phyloP scores from a whole-genome alignment of 78 protist species.

The Dictyostelium citrinum region DNA sequence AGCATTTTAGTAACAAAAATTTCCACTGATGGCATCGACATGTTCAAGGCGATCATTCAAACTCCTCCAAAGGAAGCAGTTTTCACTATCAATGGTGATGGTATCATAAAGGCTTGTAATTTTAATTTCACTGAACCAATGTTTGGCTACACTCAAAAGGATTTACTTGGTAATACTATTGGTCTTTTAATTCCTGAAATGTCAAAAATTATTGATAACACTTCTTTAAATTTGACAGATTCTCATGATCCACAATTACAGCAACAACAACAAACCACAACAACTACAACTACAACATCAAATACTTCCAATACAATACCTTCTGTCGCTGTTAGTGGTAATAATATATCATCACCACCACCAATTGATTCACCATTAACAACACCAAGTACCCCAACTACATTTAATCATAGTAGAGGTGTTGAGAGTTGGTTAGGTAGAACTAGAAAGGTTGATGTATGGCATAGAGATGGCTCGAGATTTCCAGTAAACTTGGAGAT shows the following conservation, averaged over 20 bases:
- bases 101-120: slow-evolving; percentile 48
- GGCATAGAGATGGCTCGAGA: slow-evolving; percentile 61
- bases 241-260: background rate
- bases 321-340: background rate
- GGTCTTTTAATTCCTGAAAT: slow-evolving; percentile 43
- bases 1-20: slow-evolving; percentile 22
- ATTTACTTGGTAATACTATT: slow-evolving; percentile 40
- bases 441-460: slow-evolving; percentile 42
- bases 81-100: slow-evolving; percentile 23
- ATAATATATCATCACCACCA: background rate
- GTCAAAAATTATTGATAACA: slow-evolving; percentile 5
- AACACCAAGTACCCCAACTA: background rate
- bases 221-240: background rate
- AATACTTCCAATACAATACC: background rate
- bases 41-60: slow-evolving; percentile 46
- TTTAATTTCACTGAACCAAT: slow-evolving; percentile 58
- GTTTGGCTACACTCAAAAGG: slow-evolving; percentile 61
- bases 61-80: slow-evolving; percentile 53
- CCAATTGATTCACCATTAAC: background rate
- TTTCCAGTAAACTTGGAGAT: slow-evolving; percentile 56
- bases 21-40: slow-evolving; percentile 43
- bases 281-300: background rate
- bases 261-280: background rate
- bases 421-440: slow-evolving; percentile 31
- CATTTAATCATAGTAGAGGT: background rate